phyloP scores from a whole-genome alignment of 768 basidiomycete genomes.

The Cyclocybe aegerita region DNA sequence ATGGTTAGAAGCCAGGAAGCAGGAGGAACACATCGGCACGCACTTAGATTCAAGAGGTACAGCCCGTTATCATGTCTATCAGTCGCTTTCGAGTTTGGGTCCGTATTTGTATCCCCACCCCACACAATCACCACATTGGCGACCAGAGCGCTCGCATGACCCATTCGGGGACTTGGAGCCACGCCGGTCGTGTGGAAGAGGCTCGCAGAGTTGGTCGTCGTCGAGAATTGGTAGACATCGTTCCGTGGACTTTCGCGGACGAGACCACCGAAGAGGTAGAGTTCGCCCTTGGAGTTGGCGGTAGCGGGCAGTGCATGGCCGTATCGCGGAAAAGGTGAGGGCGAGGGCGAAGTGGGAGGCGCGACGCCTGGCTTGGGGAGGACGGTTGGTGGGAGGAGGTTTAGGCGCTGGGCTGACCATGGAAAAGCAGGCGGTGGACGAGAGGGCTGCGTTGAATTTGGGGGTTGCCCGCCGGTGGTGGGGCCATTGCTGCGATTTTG shows the following conservation, averaged over 20 bases:
- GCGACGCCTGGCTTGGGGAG: slow-evolving; percentile 63
- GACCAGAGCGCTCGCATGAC: slow-evolving; percentile 94
- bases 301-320: slow-evolving; percentile 88
- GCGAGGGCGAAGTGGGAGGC: slow-evolving; percentile 68
- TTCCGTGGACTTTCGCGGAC: slow-evolving; percentile 88
- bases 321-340: slow-evolving; percentile 94
- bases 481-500: slow-evolving; percentile 34
- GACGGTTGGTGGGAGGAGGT: slow-evolving; percentile 64
- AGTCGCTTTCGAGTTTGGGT: slow-evolving; percentile 52
- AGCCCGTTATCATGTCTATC: slow-evolving; percentile 91
- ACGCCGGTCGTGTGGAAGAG: slow-evolving; percentile 88
- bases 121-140: slow-evolving; percentile 95
- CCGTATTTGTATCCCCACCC: slow-evolving; percentile 96
- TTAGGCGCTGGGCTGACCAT: slow-evolving; percentile 78
- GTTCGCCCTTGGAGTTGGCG: slow-evolving; percentile 78
- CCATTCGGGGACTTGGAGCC: slow-evolving; percentile 87
- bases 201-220: slow-evolving; percentile 74
- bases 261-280: slow-evolving; percentile 96
- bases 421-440: slow-evolving; percentile 62
- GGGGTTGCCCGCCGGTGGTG: slow-evolving; percentile 23
- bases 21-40: slow-evolving; percentile 27
- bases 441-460: slow-evolving; percentile 27
- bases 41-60: slow-evolving; percentile 92
- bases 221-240: slow-evolving; percentile 90
- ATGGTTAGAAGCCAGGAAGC: slow-evolving; percentile 1